Evolutionary conservation across 345 rosid genomes (phyloP).

Genomic region (Hibiscus trionum): DNA sequence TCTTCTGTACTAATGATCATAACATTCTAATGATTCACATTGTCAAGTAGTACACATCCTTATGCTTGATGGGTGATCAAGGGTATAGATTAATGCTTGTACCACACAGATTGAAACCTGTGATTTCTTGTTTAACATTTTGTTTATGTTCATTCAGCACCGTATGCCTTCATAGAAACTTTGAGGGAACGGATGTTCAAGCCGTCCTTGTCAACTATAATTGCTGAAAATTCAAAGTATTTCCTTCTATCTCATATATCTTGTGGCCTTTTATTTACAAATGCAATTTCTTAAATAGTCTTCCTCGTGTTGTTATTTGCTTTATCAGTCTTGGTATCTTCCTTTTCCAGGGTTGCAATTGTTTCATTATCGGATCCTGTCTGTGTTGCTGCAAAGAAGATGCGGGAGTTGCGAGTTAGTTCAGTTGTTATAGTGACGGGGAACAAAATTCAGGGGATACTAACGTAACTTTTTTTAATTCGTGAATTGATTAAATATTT

Average conservation of each 20-base stretch:
- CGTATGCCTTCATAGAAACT: constrained; percentile 80
- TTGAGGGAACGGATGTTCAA: constrained; percentile 95
- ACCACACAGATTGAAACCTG: background rate
- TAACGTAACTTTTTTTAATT: constrained; percentile 52
- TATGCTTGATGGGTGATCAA: background rate
- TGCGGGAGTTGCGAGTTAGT: constrained; percentile 73
- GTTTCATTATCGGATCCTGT: constrained; percentile 85
- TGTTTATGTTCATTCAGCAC: constrained; percentile 37
- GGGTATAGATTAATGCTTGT: background rate
- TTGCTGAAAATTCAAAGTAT: constrained; percentile 68
- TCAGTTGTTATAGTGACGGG: constrained; percentile 65
- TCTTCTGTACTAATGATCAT: background rate
- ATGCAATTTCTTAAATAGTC: background rate
- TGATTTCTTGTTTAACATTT: background rate
- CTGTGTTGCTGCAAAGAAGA: constrained; percentile 75
- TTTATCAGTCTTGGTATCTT: constrained; percentile 14
- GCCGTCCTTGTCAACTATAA: constrained; percentile 82
- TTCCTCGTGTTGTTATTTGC: background rate
- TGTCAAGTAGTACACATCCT: background rate
- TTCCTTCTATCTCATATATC: background rate
- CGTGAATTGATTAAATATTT: background rate
- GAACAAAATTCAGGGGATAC: constrained; percentile 71
- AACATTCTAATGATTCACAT: background rate
- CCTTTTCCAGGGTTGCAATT: constrained; percentile 50
- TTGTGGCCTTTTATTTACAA: constrained; percentile 3